Base-by-base conservation (phyloP, 805 yeast genomes). In the Candida awuae region DNA sequence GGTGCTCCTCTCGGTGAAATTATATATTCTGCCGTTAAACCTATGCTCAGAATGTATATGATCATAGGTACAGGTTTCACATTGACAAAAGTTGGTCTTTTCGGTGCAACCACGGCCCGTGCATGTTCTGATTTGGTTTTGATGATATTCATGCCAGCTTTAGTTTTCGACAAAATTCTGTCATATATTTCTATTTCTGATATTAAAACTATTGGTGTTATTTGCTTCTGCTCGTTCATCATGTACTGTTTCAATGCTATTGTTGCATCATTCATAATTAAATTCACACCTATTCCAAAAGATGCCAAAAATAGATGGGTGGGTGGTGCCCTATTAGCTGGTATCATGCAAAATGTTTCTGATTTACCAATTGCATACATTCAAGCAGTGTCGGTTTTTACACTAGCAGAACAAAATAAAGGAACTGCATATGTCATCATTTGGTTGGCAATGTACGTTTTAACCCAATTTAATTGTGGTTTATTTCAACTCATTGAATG, bases 281-380 rank as follows among this genome's bases (percentile, higher is more conserved):
- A 45, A 10, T 39, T 55, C 14, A 54, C 63, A 1, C 74, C 74
- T 2, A 63, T 77, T 10, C 90, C 92, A 1, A 75, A 67, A 47
- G 29, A 37, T 20, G 44, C 50, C 16, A 41, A 47, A 3, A 29
- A 46, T n/a, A 59, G 71, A 37, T 82, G 88, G 88, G 59, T 70
- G 19, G 86, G 86, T 26, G 87, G 88, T 0, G 71, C 79, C 9
- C 44, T 81, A 12, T 70, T 79, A 6, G 86, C 81, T 1, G 85
- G 86, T 3, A 62, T 80, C 47, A 72, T 82, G 59, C 85, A 85
- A 25, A 82, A 82, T 54, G 81, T 81, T 34, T 72, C 83, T 23
- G 92, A 82, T 54, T 64, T 82, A 34, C 92, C 92, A 1, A 80
- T 82, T 47, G 88, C 90, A 0, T 81, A 80, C 52, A 51, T 82